Evolutionary conservation across 1,139 yeast species (phyloP).

Genomic region (Debaryomyces psychrophilus): DNA sequence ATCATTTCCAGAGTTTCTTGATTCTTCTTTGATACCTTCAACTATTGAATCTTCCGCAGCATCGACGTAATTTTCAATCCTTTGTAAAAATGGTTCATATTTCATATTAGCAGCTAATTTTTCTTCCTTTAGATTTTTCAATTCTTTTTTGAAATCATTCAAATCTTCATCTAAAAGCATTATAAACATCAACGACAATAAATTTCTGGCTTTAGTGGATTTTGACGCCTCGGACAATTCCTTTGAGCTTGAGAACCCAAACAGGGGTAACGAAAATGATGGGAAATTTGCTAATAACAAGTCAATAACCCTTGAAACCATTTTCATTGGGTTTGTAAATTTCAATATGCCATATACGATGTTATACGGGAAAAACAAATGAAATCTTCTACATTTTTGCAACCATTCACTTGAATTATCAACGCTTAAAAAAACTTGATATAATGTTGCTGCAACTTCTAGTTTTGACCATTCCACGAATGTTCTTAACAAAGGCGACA

Average conservation of each 20-base stretch:
- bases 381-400: conserved; percentile 68
- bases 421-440: conserved; percentile 75
- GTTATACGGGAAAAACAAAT: conserved; percentile 74
- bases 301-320: conserved; percentile 77
- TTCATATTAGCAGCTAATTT: conserved; percentile 17
- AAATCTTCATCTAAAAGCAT: conserved; percentile 80
- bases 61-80: conserved; percentile 30
- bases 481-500: conserved; percentile 67
- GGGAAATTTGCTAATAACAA: conserved; percentile 78
- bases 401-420: conserved; percentile 79
- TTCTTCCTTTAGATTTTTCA: conserved; percentile 46
- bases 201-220: conserved; percentile 59
- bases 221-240: conserved; percentile 18
- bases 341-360: conserved; percentile 73
- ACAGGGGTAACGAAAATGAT: conserved; percentile 24
- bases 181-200: conserved; percentile 71
- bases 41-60: conserved; percentile 17
- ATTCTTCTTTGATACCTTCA: conserved; percentile 29
- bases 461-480: conserved; percentile 82
- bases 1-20: conserved; percentile 24
- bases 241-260: conserved; percentile 22
- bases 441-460: conserved; percentile 81
- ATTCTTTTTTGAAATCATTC: conserved; percentile 60
- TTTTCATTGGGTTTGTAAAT: conserved; percentile 83
- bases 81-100: conserved; percentile 27